Evolutionary conservation across 139 green algal genomes (phyloP).

Genomic region (Chlorella sp.): DNA sequence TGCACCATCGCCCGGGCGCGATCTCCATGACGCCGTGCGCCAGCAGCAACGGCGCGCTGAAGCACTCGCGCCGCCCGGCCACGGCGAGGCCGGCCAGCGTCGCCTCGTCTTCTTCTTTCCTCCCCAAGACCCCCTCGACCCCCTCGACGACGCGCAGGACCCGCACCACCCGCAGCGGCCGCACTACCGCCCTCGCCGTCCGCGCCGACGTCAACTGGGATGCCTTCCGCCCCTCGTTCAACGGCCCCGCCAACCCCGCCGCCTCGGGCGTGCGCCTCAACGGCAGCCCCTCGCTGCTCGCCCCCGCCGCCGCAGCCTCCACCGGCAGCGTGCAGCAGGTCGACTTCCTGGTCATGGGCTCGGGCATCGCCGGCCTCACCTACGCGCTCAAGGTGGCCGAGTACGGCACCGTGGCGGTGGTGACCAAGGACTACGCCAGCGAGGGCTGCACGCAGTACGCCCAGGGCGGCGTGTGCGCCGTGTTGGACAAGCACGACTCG

Average conservation of each 20-base stretch:
- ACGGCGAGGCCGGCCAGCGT: not conserved
- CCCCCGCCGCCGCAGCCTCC: not conserved
- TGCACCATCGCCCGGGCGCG: too few species aligned
- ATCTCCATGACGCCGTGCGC: too few species aligned
- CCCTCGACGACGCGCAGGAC: not conserved
- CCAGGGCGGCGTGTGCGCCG: slow-evolving; percentile 90
- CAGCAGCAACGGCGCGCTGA: too few species aligned
- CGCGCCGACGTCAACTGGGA: slow-evolving; percentile 43
- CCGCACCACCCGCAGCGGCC: not conserved
- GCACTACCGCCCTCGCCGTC: not conserved
- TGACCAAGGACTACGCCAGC: slow-evolving; percentile 82
- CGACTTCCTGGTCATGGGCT: slow-evolving; percentile 93
- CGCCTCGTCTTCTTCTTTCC: not conserved
- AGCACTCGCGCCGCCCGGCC: too few species aligned
- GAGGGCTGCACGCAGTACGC: slow-evolving; percentile 87
- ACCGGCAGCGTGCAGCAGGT: slow-evolving; percentile 33
- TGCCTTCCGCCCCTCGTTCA: slow-evolving; percentile 14
- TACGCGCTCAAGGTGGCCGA: slow-evolving; percentile 93
- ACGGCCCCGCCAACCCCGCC: not conserved
- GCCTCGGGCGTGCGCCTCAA: not conserved
- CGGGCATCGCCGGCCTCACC: slow-evolving; percentile 89
- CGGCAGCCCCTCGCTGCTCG: not conserved
- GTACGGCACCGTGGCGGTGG: slow-evolving; percentile 84
- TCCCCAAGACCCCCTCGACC: not conserved
- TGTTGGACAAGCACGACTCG: slow-evolving; percentile 82